Evolutionary conservation across 2,329 filamentous ascomycete genomes (phyloP), one percentile per base, ranked within the genome.

Genomic region (Claviceps spartinae): DNA sequence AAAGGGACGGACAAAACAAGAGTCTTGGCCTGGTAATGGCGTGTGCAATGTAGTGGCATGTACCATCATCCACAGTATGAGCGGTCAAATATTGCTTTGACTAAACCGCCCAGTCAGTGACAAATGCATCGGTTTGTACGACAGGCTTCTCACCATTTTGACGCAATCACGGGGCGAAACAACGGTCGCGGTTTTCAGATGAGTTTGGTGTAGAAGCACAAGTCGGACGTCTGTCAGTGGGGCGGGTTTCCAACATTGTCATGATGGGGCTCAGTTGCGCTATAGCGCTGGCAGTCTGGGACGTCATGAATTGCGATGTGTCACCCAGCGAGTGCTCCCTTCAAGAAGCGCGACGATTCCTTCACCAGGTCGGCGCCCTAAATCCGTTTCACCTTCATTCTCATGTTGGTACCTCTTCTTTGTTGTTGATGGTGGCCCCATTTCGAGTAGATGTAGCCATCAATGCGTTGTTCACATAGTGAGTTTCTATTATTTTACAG

Each of bases 41-140:
- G 55, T 34, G 66, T 65, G 62, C 40, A 46, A 24, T 65, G 48
- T 34, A 42, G 14, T 20, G 18, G 47, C 50, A 51, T 64, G 73
- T 66, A 88, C 88, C 89, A 73, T 89, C 80, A 66, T 95, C 86
- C 67, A 95, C 81, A 44, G 89, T 91, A 68, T 95, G 88, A 59
- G 86, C 85, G 62, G 91, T 94, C 56, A 98, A 79, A 67, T 96
- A 98, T 83, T 97, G 93, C 74, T 97, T 97, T 52, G 93, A 98
- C 93, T 96, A 54, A 8, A 46, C 18, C 9, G 8, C 2, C 13
- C 13, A 13, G 47, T 57, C 22, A 56, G 50, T 50, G 22, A 51
- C 18, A 36, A 16, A 5, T 34, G 16, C 36, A 24, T 20, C 22
- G n/a, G 30, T 11, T 34, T 24, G 26, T 26, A 37, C 13, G 26